phyloP scores from a whole-genome alignment of 192 early-diverging fungal genomes.

The Fimicolochytrium jonesii region DNA sequence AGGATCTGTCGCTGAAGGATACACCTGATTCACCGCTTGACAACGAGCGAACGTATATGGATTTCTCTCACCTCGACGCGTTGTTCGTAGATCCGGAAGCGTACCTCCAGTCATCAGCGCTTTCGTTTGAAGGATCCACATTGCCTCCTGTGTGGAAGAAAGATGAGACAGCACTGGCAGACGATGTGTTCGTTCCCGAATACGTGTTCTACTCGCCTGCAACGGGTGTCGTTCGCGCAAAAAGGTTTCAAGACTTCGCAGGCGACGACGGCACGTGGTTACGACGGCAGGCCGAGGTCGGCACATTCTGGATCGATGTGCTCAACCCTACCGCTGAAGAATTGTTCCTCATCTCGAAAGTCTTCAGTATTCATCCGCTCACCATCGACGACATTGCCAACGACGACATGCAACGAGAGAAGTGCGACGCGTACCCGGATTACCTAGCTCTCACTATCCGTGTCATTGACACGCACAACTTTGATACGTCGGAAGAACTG shows the following conservation, averaged over 20 bases:
- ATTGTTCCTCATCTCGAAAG: neutral
- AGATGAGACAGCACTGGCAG: neutral
- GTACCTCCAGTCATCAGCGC: neutral
- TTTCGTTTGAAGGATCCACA: constrained; percentile 1
- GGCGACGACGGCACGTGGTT: constrained; percentile 8
- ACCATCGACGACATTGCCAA: constrained; percentile 9
- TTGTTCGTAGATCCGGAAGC: neutral
- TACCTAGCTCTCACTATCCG: constrained; percentile 3
- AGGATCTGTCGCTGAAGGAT: no score
- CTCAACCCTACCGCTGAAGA: neutral
- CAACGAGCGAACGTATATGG: neutral
- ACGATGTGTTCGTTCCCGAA: neutral
- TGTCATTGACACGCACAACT: constrained; percentile 8
- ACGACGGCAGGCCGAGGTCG: neutral
- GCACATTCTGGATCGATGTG: constrained; percentile 11
- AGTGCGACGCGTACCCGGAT: constrained; percentile 14
- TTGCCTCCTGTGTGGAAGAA: neutral
- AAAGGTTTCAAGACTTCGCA: constrained; percentile 15
- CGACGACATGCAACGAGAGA: constrained; percentile 2
- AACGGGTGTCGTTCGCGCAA: neutral
- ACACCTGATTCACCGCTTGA: no score
- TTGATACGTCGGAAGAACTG: neutral
- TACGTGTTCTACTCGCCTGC: constrained; percentile 2
- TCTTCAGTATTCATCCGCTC: constrained; percentile 18
- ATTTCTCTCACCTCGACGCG: neutral